phyloP scores from a whole-genome alignment of 106 monocot genomes.

The Triglochin maritima region DNA sequence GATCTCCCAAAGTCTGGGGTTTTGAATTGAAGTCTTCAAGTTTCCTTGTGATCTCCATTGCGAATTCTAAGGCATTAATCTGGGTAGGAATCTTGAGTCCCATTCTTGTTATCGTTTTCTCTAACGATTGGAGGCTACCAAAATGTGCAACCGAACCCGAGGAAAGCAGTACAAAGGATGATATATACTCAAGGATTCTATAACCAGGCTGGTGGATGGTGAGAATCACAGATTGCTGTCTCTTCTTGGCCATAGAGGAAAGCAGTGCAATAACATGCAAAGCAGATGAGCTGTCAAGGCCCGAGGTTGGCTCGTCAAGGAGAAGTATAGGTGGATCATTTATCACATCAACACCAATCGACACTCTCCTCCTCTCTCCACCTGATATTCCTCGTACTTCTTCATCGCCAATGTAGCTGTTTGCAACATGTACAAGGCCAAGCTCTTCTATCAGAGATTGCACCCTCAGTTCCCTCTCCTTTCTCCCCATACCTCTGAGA shows the following conservation, averaged over 20 bases:
- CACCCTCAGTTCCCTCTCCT: slow-evolving; percentile 46
- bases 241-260: slow-evolving; percentile 40
- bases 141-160: slow-evolving; percentile 50
- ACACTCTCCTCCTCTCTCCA: slow-evolving; percentile 82
- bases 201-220: slow-evolving; percentile 98
- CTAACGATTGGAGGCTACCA: slow-evolving; percentile 50
- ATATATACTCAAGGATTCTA: slow-evolving; percentile 57
- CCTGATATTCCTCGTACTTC: slow-evolving; percentile 68
- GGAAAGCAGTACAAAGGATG: slow-evolving; percentile 60
- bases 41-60: slow-evolving; percentile 64
- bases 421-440: slow-evolving; percentile 44
- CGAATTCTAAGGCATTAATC: slow-evolving; percentile 62
- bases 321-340: slow-evolving; percentile 74
- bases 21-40: slow-evolving; percentile 24
- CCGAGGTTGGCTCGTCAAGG: slow-evolving; percentile 93
- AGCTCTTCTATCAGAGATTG: slow-evolving; percentile 52
- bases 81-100: slow-evolving; percentile 43
- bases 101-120: slow-evolving; percentile 31
- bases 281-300: slow-evolving; percentile 85
- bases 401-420: slow-evolving; percentile 69
- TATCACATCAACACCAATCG: slow-evolving; percentile 75
- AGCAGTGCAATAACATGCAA: slow-evolving; percentile 67
- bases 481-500: slow-evolving; percentile 17
- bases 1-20: neutral
- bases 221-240: slow-evolving; percentile 52